phyloP scores from a whole-genome alignment of 2,329 filamentous ascomycete species.

The Corynespora cassiicola region DNA sequence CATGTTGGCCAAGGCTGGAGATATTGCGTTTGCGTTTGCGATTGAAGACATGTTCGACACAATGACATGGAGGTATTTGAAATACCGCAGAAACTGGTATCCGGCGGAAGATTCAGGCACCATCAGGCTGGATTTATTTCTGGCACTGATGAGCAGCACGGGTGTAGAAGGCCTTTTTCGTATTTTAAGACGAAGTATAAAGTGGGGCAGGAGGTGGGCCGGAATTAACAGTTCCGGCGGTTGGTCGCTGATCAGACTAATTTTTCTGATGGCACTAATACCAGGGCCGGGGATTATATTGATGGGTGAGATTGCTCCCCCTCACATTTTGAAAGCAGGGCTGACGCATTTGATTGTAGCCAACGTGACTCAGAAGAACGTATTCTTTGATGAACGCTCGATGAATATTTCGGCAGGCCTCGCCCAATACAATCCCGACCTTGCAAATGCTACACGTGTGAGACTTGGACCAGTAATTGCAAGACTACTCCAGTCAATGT shows the following conservation, averaged over 20 bases:
- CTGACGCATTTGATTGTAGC: conserved; percentile 5
- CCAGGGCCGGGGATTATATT: conserved; percentile 23
- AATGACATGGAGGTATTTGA: conserved; percentile 18
- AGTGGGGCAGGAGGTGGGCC: background rate
- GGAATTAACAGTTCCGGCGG: background rate
- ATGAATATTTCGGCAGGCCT: conserved; percentile 20
- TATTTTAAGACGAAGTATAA: conserved; percentile 6
- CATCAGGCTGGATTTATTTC: conserved; percentile 14
- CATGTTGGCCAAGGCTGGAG: conserved; percentile 20
- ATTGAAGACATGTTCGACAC: conserved; percentile 19
- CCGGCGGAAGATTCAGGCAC: conserved; percentile 1
- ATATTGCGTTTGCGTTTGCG: conserved; percentile 20
- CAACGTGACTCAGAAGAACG: conserved; percentile 8
- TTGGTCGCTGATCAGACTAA: conserved; percentile 15
- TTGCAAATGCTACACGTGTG: conserved; percentile 4
- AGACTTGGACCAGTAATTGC: conserved; percentile 9
- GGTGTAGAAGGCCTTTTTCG: conserved; percentile 11
- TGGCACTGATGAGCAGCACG: conserved; percentile 15
- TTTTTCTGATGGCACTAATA: conserved; percentile 16
- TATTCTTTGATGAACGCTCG: conserved; percentile 11
- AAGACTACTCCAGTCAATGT: conserved; percentile 15
- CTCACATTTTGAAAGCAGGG: background rate
- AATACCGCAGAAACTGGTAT: background rate
- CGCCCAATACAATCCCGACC: conserved; percentile 12
- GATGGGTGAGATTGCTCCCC: conserved; percentile 8